Evolutionary conservation across 306 rosid species (phyloP).

Genomic region (Pyrus communis): DNA sequence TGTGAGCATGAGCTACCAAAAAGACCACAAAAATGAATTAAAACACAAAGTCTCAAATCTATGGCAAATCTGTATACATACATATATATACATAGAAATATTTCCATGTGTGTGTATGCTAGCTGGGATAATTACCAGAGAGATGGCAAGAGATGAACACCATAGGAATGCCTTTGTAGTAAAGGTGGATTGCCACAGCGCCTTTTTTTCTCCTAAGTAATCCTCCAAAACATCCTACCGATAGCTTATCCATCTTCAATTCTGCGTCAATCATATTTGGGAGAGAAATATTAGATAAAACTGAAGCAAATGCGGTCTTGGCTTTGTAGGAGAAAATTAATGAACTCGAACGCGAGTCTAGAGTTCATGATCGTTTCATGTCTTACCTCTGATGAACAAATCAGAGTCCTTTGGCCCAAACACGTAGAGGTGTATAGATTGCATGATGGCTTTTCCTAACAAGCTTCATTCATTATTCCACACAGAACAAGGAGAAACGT

Average conservation of each 20-base stretch:
- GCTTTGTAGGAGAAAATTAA: neutral
- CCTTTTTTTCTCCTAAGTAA: slow-evolving; percentile 73
- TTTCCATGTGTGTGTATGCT: neutral
- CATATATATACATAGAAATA: neutral
- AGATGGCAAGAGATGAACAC: slow-evolving; percentile 74
- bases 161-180: slow-evolving; percentile 55
- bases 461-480: slow-evolving; percentile 38
- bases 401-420: slow-evolving; percentile 52
- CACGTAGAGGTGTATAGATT: slow-evolving; percentile 69
- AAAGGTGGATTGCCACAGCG: slow-evolving; percentile 57
- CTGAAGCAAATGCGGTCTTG: neutral
- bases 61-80: too few species aligned
- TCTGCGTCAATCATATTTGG: slow-evolving; percentile 15
- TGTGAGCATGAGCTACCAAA: slow-evolving; percentile 50
- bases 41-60: too few species aligned
- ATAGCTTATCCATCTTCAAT: slow-evolving; percentile 43
- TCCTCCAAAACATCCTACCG: slow-evolving; percentile 63
- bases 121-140: slow-evolving; percentile 33
- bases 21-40: too few species aligned
- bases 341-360: too few species aligned
- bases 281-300: neutral
- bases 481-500: neutral
- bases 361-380: too few species aligned
- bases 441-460: slow-evolving; percentile 60
- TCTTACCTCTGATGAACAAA: slow-evolving; percentile 39